Evolutionary conservation across 202 grass and related monocot species (phyloP).

Genomic region (Digitaria exilis): DNA sequence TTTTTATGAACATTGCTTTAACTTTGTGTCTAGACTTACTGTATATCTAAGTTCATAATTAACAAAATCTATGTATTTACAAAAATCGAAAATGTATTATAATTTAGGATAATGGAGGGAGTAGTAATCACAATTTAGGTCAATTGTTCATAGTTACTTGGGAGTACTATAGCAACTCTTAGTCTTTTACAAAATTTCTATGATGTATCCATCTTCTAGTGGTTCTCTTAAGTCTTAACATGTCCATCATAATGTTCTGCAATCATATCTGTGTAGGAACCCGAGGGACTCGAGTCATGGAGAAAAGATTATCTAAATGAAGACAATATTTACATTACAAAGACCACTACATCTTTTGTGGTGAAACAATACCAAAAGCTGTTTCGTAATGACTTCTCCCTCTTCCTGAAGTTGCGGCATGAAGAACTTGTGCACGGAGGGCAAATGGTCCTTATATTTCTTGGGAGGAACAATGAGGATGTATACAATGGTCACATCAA

Average conservation of each 20-base stretch:
- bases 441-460: constrained; percentile 35
- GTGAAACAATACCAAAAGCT: constrained; percentile 38
- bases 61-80: too few species aligned
- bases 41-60: too few species aligned
- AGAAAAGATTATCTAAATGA: neutral
- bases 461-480: constrained; percentile 17
- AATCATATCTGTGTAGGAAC: neutral
- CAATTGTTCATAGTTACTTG: too few species aligned
- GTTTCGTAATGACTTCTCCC: constrained; percentile 32
- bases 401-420: constrained; percentile 35
- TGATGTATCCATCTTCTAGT: neutral
- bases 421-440: constrained; percentile 41
- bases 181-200: too few species aligned
- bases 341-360: neutral
- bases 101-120: too few species aligned
- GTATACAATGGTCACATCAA: constrained; percentile 2
- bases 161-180: too few species aligned
- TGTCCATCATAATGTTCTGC: neutral
- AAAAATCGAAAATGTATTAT: too few species aligned
- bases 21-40: too few species aligned
- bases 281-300: neutral
- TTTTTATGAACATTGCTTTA: too few species aligned
- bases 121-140: too few species aligned
- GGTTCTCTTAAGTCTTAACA: neutral
- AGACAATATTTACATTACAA: constrained; percentile 34